Conservation (phyloP, 805 yeast species). For the Komagataella pastoris region DNA sequence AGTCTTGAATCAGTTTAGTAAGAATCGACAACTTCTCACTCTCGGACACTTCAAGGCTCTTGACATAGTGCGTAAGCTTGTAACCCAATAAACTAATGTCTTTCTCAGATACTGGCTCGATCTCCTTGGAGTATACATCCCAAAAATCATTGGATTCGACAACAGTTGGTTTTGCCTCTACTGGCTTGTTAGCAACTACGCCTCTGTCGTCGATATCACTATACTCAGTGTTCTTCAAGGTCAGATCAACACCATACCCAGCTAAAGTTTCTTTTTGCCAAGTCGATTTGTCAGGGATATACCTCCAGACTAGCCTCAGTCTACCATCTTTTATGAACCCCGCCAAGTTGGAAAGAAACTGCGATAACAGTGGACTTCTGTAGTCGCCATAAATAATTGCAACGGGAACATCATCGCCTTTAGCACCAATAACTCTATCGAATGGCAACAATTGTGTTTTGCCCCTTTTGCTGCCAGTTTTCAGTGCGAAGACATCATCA, state of each 20-base stretch:
- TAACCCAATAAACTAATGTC: conserved; percentile 24
- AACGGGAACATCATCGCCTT: conserved; percentile 30
- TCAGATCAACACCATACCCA: conserved; percentile 59
- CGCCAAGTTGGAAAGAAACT: conserved; percentile 44
- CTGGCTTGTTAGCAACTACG: not conserved
- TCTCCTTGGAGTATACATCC: conserved; percentile 14
- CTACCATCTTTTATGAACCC: conserved; percentile 52
- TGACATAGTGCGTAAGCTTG: conserved; percentile 26
- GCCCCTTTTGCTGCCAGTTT: conserved; percentile 27
- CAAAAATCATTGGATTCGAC: conserved; percentile 5
- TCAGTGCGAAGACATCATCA: conserved; percentile 70
- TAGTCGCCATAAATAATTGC: conserved; percentile 60
- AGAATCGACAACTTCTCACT: conserved; percentile 23
- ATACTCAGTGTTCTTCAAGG: conserved; percentile 54
- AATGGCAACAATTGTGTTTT: conserved; percentile 20
- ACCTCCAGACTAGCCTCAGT: conserved; percentile 65
- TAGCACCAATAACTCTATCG: conserved; percentile 54
- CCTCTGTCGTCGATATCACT: conserved; percentile 52
- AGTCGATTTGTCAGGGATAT: conserved; percentile 26
- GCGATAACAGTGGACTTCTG: conserved; percentile 30
- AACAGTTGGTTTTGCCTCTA: not conserved
- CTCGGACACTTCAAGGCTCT: conserved; percentile 8
- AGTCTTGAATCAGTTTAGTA: conserved; percentile 27
- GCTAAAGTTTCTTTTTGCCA: conserved; percentile 18
- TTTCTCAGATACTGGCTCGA: conserved; percentile 16